Evolutionary conservation across 129 eudicot genomes (phyloP).

Genomic region (carrot (Daucus carota)): DH1_v3.0 NC_030385.2:32195501-32196000

Average conservation of each 20-base stretch:
- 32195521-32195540: constrained; percentile 72
- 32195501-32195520: constrained; percentile 86
- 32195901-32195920: constrained; percentile 71
- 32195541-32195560: constrained; percentile 21
- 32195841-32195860: constrained; percentile 54
- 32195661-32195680: constrained; percentile 67
- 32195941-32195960: constrained; percentile 61
- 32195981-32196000: background rate
- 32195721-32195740: background rate
- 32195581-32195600: background rate
- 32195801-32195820: constrained; percentile 34
- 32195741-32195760: background rate
- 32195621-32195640: constrained; percentile 19
- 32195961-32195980: constrained; percentile 28
- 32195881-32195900: constrained; percentile 53
- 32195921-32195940: constrained; percentile 72
- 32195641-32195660: constrained; percentile 55
- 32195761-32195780: background rate
- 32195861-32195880: constrained; percentile 87
- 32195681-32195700: constrained; percentile 80
- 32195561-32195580: background rate
- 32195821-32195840: constrained; percentile 54
- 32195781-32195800: background rate
- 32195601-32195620: background rate
- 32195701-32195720: constrained; percentile 77